Base-by-base conservation (phyloP, 208 protist genomes). In the Crithidia mellificae region DNA sequence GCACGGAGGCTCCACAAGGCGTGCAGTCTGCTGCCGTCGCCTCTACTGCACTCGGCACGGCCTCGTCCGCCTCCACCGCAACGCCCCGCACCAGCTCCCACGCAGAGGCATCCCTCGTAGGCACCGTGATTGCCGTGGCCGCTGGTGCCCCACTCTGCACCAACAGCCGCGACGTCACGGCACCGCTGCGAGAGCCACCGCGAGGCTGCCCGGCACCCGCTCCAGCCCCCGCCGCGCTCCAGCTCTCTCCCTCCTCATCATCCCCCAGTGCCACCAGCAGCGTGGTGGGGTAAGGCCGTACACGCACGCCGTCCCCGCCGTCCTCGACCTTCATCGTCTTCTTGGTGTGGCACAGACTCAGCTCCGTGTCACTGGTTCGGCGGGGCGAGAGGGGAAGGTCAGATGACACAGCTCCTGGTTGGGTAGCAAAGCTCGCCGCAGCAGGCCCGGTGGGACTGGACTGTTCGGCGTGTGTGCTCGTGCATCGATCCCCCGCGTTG, bases 271-370 rank as follows among this genome's bases (percentile, higher is more conserved):
- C 7, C 27, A 76, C 24, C 2, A 76, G 46, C 63, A 76, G 20
- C 25, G 70, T 56, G 29, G 70, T 76, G 17, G 70, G 29, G 56
- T 69, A 76, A 3, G 57, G 34, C 17, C 25, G 27, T 14, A 70
- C 70, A 25, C 49, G 20, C 15, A 51, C 36, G 46, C 63, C 62
- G 3, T 55, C 46, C n/a, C 11, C n/a, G 32, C 32, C 34, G 43
- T 52, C 39, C 29, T 58, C 58, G 11, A 17, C 55, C 27, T 39
- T 70, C 20, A 57, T 32, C 19, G 43, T 56, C 8, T 24, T 44
- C 22, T 70, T 69, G 17, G 63, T 61, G 38, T 61, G 55, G 20
- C 41, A 65, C 19, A 70, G 22, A 6, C 44, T 66, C 24, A 46
- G 47, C 38, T 41, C 47, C 30, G 70, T 61, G 63, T 61, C 56